phyloP scores from a whole-genome alignment of 495 filamentous ascomycete genomes.

The Cladorrhinum samala region DNA sequence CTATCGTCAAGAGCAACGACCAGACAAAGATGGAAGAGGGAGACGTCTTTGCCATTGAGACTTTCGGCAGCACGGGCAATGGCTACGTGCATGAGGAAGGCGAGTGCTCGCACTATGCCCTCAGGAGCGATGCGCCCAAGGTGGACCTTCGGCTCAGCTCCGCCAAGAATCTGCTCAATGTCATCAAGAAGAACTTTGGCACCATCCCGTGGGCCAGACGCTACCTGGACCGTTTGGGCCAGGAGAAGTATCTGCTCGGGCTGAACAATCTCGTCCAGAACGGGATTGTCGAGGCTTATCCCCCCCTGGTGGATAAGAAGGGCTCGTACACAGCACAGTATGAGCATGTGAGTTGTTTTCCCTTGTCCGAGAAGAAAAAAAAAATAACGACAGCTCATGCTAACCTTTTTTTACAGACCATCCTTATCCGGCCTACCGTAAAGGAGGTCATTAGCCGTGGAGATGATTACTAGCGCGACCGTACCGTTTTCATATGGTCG shows the following conservation, averaged over 20 bases:
- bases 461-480: constrained; percentile 64
- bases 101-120: constrained; percentile 74
- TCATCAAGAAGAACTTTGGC: constrained; percentile 90
- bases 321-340: constrained; percentile 92
- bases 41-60: constrained; percentile 89
- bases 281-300: constrained; percentile 86
- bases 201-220: constrained; percentile 81
- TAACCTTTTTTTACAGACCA: constrained; percentile 54
- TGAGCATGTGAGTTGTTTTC: constrained; percentile 68
- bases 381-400: constrained; percentile 1
- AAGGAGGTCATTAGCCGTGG: constrained; percentile 93
- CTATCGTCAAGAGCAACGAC: constrained; percentile 76
- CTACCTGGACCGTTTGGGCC: constrained; percentile 78
- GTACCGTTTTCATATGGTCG: neutral
- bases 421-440: constrained; percentile 76
- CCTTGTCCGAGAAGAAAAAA: neutral
- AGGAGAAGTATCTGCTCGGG: constrained; percentile 82
- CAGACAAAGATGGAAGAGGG: constrained; percentile 92
- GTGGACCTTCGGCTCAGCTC: constrained; percentile 63
- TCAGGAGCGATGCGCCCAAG: constrained; percentile 56
- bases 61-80: constrained; percentile 88
- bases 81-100: constrained; percentile 78
- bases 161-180: constrained; percentile 73
- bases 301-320: constrained; percentile 85
- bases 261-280: constrained; percentile 80